Evolutionary conservation across 106 monocot genomes (phyloP), one percentile per base, ranked within the genome.

Genomic region (Chionographis japonica): DNA sequence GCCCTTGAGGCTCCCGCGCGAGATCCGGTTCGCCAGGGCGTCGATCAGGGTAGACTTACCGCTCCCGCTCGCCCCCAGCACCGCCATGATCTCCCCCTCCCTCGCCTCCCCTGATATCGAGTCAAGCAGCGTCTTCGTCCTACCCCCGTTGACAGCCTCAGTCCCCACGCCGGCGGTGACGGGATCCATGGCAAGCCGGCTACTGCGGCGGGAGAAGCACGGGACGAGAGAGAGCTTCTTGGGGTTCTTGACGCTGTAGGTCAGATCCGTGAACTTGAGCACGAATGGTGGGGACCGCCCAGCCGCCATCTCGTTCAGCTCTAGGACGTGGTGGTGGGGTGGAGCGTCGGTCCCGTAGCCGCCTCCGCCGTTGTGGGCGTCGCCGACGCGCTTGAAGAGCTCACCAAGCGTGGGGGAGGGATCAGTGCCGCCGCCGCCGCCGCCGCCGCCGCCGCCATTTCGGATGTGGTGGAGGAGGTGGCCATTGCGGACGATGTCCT

Each of bases 31-130:
- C 10, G 93, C 93, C n/a, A 94, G 76, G 8, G 93, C 93, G 75
- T 94, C 93, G 77, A 94, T 94, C 42, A 94, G 84, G 9, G 93
- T 94, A 17, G 86, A 86, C 66, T 94, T 94, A 27, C 93, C 93
- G 37, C 87, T 85, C 49, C 90, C 90, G 65, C 90, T 90, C 4
- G 94, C 90, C 12, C 94, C 94, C 2, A 94, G 79, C 27, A 94
- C 84, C 12, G 90, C 94, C 58, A 94, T 67, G 55, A 94, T 94
- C 80, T 94, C 90, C 3, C 94, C 94, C 37, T 94, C 87, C 35
- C 71, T 60, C 5, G 94, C 94, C 65, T 89, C 89, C 39, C 94
- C 90, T 51, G 94, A 84, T 72, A 94, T 68, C 12, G 62, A 61
- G 72, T 94, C 80, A 5, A 94, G 82, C 37, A 94, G 75, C 2